Evolutionary conservation across 2,329 filamentous ascomycete species (phyloP).

Genomic region (Stemphylium lycopersici): DNA sequence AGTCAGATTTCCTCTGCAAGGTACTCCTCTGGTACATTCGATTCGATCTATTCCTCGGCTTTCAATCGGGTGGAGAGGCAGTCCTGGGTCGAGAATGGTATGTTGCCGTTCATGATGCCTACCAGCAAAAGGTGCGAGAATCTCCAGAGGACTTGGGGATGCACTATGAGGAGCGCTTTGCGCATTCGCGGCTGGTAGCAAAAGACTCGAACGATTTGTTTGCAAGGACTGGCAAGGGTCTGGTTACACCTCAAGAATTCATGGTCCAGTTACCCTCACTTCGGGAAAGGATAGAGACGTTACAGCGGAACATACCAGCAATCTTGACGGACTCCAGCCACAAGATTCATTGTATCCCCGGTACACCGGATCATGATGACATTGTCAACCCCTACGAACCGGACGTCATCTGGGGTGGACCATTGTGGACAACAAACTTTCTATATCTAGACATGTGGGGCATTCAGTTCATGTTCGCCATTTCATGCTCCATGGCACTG

Average conservation of each 20-base stretch:
- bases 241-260: slow-evolving; percentile 71
- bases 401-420: slow-evolving; percentile 69
- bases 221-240: slow-evolving; percentile 68
- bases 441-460: slow-evolving; percentile 78
- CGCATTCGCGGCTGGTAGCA: slow-evolving; percentile 73
- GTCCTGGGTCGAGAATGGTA: slow-evolving; percentile 82
- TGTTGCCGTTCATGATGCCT: slow-evolving; percentile 66
- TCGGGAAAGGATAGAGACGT: slow-evolving; percentile 49
- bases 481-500: slow-evolving; percentile 68
- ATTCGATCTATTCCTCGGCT: slow-evolving; percentile 83
- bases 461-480: slow-evolving; percentile 79
- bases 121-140: slow-evolving; percentile 62
- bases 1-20: slow-evolving; percentile 72
- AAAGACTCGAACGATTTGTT: slow-evolving; percentile 82
- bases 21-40: slow-evolving; percentile 88
- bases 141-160: slow-evolving; percentile 69
- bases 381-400: slow-evolving; percentile 77
- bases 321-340: slow-evolving; percentile 66
- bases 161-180: slow-evolving; percentile 70
- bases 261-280: slow-evolving; percentile 61
- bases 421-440: slow-evolving; percentile 76
- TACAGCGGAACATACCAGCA: slow-evolving; percentile 63
- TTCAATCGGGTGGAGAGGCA: slow-evolving; percentile 80
- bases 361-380: slow-evolving; percentile 63
- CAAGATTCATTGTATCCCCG: slow-evolving; percentile 68